A percentile compares a stretch with the other conserved stretches of the same genome.
phyloP scores from a whole-genome alignment of 2,329 filamentous ascomycete genomes.

The Metarhizium anisopliae region DNA sequence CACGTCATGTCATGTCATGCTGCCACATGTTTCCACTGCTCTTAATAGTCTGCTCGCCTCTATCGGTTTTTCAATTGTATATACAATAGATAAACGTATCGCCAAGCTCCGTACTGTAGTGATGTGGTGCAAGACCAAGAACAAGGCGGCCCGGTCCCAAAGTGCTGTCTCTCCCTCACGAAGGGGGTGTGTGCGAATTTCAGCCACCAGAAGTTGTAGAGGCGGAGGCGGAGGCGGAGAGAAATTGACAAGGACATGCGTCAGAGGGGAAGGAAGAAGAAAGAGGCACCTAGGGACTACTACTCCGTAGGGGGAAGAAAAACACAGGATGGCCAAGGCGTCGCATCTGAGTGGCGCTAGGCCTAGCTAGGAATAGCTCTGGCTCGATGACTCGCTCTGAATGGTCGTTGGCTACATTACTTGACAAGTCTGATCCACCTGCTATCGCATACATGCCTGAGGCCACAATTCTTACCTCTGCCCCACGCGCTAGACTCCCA shows the following conservation, averaged over 20 bases:
- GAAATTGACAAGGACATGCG: background rate
- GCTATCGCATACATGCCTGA: constrained; percentile 2
- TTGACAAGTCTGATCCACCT: background rate
- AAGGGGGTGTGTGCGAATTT: background rate
- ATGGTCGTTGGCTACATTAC: background rate
- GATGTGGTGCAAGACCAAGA: background rate
- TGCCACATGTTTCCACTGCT: background rate
- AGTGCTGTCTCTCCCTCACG: background rate
- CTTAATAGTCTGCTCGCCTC: background rate
- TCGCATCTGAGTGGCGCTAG: constrained; percentile 3
- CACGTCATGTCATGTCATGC: background rate
- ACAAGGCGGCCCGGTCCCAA: background rate
- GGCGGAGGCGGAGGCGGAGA: background rate
- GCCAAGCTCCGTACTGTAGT: background rate
- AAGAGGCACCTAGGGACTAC: background rate
- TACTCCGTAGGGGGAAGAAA: background rate
- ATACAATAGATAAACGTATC: too few relatives aligned
- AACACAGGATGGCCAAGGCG: background rate
- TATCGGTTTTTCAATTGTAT: background rate
- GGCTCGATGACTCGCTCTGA: background rate
- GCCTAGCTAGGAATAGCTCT: background rate
- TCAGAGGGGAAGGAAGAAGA: background rate
- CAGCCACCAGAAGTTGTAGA: background rate
- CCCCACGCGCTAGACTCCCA: background rate
- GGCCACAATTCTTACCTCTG: background rate